Conservation (phyloP, 371 early-diverging fungal genomes). For the Mortierella sp. region DNA sequence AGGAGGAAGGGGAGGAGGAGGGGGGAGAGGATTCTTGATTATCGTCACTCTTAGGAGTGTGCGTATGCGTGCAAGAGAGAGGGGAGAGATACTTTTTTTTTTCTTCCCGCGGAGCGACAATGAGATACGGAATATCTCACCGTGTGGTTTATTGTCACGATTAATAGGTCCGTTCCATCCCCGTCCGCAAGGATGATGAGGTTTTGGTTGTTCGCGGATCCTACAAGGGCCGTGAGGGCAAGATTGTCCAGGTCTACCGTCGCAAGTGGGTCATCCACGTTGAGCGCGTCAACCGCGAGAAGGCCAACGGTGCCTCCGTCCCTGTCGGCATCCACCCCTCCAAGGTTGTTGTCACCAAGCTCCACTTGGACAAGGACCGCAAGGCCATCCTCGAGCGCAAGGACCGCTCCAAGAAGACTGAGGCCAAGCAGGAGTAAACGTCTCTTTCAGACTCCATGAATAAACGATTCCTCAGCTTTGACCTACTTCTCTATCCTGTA, state of each 20-base stretch:
- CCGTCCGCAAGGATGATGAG: conserved; percentile 98
- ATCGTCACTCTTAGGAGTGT: too few species aligned
- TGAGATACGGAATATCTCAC: conserved; percentile 11
- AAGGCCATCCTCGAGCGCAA: conserved; percentile 85
- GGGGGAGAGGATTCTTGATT: too few species aligned
- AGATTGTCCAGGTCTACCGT: conserved; percentile 96
- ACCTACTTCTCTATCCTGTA: background rate
- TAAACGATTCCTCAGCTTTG: conserved; percentile 1
- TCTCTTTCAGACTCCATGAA: conserved; percentile 2
- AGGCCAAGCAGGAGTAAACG: conserved; percentile 52
- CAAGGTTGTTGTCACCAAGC: conserved; percentile 95
- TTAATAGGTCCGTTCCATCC: conserved; percentile 86
- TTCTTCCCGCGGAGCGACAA: too few species aligned
- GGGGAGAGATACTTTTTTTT: too few species aligned
- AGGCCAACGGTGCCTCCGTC: conserved; percentile 95
- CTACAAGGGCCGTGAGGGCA: conserved; percentile 97
- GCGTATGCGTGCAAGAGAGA: too few species aligned
- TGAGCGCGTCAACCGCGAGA: conserved; percentile 95
- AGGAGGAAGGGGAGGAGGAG: conserved; percentile 7
- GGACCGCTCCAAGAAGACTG: conserved; percentile 62
- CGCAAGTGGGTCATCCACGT: conserved; percentile 98
- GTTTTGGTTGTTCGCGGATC: conserved; percentile 94
- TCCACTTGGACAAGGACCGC: conserved; percentile 97
- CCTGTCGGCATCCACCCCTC: conserved; percentile 97
- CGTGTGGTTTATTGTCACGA: conserved; percentile 19